Conservation (phyloP, 2,329 filamentous ascomycete genomes). For the Stromatinia cepivora region DNA sequence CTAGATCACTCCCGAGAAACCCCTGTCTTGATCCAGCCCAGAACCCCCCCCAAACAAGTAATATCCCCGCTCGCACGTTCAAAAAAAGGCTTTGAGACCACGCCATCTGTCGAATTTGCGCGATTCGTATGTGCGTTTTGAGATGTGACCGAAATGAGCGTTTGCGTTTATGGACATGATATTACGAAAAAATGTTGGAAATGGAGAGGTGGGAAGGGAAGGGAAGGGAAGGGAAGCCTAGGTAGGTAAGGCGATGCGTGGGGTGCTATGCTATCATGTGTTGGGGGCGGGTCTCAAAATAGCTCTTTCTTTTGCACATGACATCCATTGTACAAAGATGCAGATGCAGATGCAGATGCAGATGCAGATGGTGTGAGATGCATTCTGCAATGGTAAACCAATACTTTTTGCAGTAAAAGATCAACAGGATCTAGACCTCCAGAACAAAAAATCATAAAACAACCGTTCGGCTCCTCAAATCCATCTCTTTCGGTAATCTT, state of each 20-base stretch:
- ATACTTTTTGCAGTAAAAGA: background rate
- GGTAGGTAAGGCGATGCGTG: too few species aligned
- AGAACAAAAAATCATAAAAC: background rate
- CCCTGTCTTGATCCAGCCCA: background rate
- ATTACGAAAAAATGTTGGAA: background rate
- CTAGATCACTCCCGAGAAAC: background rate
- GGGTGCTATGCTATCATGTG: background rate
- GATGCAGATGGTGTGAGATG: background rate
- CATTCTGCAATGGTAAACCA: background rate
- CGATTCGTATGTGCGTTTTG: too few species aligned
- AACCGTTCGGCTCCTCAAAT: constrained; percentile 3
- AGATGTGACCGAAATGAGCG: background rate
- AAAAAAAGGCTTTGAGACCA: background rate
- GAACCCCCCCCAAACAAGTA: background rate
- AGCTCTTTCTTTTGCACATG: too few species aligned
- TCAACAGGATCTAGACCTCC: background rate
- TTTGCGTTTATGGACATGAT: background rate
- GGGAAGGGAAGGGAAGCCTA: too few species aligned
- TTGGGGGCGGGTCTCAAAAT: background rate
- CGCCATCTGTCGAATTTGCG: background rate
- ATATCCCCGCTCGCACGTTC: background rate
- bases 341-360: background rate
- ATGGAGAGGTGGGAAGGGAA: background rate
- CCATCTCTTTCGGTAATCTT: background rate
- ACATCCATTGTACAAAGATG: background rate